A percentile compares a stretch with the other conserved stretches of the same genome.
Evolutionary conservation across 2,329 filamentous ascomycete species (phyloP).

Genomic region (Diaporthe longicolla): DNA sequence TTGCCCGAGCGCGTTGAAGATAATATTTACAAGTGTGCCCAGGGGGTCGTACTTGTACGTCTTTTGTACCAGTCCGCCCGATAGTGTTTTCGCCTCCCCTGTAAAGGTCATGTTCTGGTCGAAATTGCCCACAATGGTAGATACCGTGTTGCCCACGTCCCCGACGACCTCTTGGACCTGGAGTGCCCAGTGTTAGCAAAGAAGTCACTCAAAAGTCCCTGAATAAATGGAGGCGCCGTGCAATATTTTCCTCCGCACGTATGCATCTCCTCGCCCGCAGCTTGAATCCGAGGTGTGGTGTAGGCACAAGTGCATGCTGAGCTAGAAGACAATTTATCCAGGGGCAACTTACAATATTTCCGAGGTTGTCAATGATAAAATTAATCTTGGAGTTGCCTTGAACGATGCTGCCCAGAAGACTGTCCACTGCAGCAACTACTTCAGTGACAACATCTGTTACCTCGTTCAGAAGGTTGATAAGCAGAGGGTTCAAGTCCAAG

Average conservation of each 20-base stretch:
- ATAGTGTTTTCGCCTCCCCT: constrained; percentile 53
- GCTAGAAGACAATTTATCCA: not conserved
- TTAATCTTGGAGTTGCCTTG: constrained; percentile 67
- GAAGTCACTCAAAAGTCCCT: not conserved
- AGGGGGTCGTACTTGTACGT: constrained; percentile 66
- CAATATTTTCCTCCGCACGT: not conserved
- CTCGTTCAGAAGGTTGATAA: constrained; percentile 69
- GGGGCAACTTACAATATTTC: constrained; percentile 63
- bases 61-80: constrained; percentile 60
- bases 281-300: too few relatives aligned
- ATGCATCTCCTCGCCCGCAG: not conserved
- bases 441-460: constrained; percentile 65
- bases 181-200: not conserved
- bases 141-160: constrained; percentile 59
- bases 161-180: constrained; percentile 67
- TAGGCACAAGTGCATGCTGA: not conserved
- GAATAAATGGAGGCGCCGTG: not conserved
- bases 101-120: constrained; percentile 70
- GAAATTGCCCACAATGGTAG: constrained; percentile 71
- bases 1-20: constrained; percentile 68
- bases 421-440: constrained; percentile 70
- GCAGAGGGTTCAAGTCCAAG: constrained; percentile 72
- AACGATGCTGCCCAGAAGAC: constrained; percentile 70
- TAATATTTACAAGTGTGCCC: constrained; percentile 66
- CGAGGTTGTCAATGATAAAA: constrained; percentile 72